Base-by-base conservation (phyloP, 352 stramenopile genomes). In the Globisporangium canariense region DNA sequence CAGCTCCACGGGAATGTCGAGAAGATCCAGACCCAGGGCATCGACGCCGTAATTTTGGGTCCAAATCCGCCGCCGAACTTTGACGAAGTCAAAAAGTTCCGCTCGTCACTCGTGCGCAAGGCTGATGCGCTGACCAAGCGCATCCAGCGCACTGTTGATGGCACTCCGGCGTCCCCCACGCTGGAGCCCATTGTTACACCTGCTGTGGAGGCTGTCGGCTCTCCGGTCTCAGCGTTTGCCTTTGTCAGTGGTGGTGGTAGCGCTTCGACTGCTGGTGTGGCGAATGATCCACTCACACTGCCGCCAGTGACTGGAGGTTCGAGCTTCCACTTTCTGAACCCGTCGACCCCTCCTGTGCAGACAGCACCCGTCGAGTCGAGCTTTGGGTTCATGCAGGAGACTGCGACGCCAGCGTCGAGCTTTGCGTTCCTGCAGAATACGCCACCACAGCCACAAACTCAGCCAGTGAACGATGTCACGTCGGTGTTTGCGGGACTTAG, bases 21-120 rank as follows among this genome's bases (percentile, higher is more conserved):
- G 66, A 86, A 86, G 52, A 91, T 93, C 47, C 79, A 90, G 70
- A 93, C 84, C 11, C 76, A 91, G 64, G 83, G 83, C 49, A 90
- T 93, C 32, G 84, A 93, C 54, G 72, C 82, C 2, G 82, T 93
- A n/a, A 93, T 93, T 67, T 74, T 93, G 8, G 84, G 82, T 0
- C 75, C 83, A 7, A 81, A 81, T 40, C 80, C 75, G 7, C 83
- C 84, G 14, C 30, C 77, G 25, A 91, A 93, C 62, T 84, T 79
- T 36, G 84, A 91, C 25, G 79, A 88, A 51, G 77, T 93, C 18
- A 86, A 86, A 47, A 75, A 83, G 52, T 78, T 89, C 47, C 75
- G 84, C n/a, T 91, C 76, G 43, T 79, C 79, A 30, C 71, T 93
- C 2, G 84, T 93, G 20, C 76, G 75, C 2, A 83, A 73, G 52